These are phyloP conservation scores for Ustilago crameri DNA, from an alignment of 1,284 basidiomycete genomes.

Conservation along the genomic window DNA sequence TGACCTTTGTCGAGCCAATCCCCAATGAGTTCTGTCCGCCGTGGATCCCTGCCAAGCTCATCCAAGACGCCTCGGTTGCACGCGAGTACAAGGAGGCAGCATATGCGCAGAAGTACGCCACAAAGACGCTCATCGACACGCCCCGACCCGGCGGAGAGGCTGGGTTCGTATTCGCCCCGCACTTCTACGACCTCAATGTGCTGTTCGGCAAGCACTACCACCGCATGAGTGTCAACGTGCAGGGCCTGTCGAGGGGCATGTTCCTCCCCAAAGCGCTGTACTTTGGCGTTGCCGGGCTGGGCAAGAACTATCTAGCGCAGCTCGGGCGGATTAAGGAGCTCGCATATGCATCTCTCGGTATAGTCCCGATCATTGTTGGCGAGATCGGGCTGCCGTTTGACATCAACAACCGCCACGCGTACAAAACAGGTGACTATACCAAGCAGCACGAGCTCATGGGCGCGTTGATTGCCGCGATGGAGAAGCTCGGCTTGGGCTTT, in stretches of 20 bases:
- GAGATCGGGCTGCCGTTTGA: slow-evolving; percentile 66
- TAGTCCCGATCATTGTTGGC: slow-evolving; percentile 60
- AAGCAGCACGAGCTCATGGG: slow-evolving; percentile 68
- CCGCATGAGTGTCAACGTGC: slow-evolving; percentile 65
- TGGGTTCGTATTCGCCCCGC: slow-evolving; percentile 60
- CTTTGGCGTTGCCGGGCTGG: slow-evolving; percentile 55
- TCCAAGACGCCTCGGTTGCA: slow-evolving; percentile 17
- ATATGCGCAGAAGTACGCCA: slow-evolving; percentile 42
- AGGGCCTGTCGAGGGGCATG: slow-evolving; percentile 61
- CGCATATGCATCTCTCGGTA: slow-evolving; percentile 52
- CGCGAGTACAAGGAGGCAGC: slow-evolving; percentile 30
- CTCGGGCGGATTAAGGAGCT: slow-evolving; percentile 37
- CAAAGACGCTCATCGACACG: slow-evolving; percentile 39
- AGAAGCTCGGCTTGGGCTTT: slow-evolving; percentile 62
- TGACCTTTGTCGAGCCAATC: slow-evolving; percentile 63
- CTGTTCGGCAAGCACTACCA: slow-evolving; percentile 60
- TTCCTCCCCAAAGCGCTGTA: slow-evolving; percentile 60
- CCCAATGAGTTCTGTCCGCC: slow-evolving; percentile 67
- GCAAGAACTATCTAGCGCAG: slow-evolving; percentile 53
- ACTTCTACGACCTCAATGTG: slow-evolving; percentile 68
- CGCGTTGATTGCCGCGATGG: slow-evolving; percentile 66
- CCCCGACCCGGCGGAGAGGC: slow-evolving; percentile 43
- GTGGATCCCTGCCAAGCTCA: slow-evolving; percentile 41
- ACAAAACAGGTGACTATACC: slow-evolving; percentile 75
- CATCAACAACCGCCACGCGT: slow-evolving; percentile 54